Conservation (phyloP, 352 stramenopile species). For the Aphanomyces astaci region DNA sequence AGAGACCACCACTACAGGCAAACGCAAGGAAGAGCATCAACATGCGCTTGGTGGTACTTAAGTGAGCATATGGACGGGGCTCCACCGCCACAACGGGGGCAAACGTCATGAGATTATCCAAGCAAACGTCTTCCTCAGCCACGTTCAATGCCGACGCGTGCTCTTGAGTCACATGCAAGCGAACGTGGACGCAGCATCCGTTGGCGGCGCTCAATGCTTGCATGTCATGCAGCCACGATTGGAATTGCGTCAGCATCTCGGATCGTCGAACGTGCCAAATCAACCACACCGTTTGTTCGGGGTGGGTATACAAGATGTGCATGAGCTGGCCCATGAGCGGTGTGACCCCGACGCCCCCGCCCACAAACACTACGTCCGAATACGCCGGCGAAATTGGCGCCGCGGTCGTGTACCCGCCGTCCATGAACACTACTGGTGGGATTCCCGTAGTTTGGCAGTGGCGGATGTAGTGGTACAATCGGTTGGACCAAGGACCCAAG, state of each 20-base stretch:
- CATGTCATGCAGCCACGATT: conserved; percentile 69
- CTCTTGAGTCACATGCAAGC: conserved; percentile 34
- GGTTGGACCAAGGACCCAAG: conserved; percentile 69
- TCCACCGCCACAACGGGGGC: neutral
- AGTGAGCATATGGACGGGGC: conserved; percentile 20
- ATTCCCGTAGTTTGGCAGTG: neutral
- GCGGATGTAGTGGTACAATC: conserved; percentile 39
- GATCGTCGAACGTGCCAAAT: conserved; percentile 72
- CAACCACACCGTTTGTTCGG: conserved; percentile 72
- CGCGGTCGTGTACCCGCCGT: conserved; percentile 78
- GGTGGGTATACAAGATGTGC: conserved; percentile 61
- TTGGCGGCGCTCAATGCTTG: conserved; percentile 61
- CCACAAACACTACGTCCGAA: conserved; percentile 54
- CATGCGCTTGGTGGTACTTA: conserved; percentile 38
- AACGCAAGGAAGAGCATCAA: conserved; percentile 74
- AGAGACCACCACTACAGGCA: conserved; percentile 53
- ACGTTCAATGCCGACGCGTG: neutral
- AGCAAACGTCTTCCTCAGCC: neutral
- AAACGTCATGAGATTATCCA: neutral
- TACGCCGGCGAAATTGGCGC: conserved; percentile 76
- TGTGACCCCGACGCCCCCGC: conserved; percentile 61
- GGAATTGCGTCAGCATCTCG: conserved; percentile 70
- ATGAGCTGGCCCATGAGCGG: conserved; percentile 75
- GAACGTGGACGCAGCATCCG: conserved; percentile 54
- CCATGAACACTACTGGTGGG: conserved; percentile 47